Base-by-base conservation (phyloP, 1,284 basidiomycete genomes). In the Fomitopsis betulina region DNA sequence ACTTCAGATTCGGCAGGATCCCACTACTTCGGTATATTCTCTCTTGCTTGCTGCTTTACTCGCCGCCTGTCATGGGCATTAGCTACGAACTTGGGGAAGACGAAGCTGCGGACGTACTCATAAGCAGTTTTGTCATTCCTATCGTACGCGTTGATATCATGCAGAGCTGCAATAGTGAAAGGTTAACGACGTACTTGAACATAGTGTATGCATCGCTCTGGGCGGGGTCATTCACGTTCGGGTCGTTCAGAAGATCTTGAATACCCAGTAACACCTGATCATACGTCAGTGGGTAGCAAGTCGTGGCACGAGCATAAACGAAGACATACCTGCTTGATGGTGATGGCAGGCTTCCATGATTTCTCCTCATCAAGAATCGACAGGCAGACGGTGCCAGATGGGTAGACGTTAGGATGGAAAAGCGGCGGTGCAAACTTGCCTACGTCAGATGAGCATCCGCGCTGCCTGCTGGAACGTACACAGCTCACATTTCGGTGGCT, bases 281-380 rank as follows among this genome's bases (percentile, higher is more conserved):
- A 27, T 47, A 19, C 33, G 23, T 54, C 12, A 38, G 47, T 58
- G 35, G 60, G 55, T 30, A 39, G 19, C 19, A 30, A 38, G 40
- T 33, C 25, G 38, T 8, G 21, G 52, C 32, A 10, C 33, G 50
- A 6, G 25, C 27, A 12, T 35, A 53, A 7, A 23, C 27, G 9
- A 42, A 37, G 13, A 69, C 82, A 49, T 40, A 93, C 95, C 83
- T 98, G 96, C 74, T 99, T 99, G 76, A 99, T 94, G 2, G 96
- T 99, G 68, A 99, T 98, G 1, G 95, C 92, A 10, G 97, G 95
- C 73, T 98, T 98, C 97, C 97, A 99, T 5, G 89, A 90, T 75
- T 99, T 99, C 75, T 99, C 97, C 72, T 99, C 97, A 71, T 99
- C 96, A 40, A 99, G 77, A 70, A 99, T 99, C 15, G 95, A 98